Conservation (phyloP, 352 stramenopile species). For the Globisporangium viniferum region DNA sequence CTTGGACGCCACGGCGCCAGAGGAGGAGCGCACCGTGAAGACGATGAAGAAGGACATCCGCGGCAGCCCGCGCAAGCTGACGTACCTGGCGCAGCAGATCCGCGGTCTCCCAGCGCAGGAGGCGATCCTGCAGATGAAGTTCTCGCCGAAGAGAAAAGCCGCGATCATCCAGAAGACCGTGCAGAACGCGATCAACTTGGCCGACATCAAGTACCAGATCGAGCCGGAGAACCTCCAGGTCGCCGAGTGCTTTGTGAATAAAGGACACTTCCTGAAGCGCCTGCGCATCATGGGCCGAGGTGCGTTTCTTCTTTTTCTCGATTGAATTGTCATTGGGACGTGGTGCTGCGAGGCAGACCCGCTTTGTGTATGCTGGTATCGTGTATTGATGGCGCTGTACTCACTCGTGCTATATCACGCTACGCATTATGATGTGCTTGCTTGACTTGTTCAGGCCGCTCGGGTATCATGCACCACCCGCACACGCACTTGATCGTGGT, state of each 20-base stretch:
- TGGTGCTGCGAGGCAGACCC: too few species aligned
- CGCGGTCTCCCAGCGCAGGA: conserved; percentile 70
- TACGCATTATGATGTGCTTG: too few species aligned
- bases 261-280: conserved; percentile 80
- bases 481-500: too few species aligned
- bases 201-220: conserved; percentile 88
- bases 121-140: conserved; percentile 84
- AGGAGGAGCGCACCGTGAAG: too few species aligned
- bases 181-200: conserved; percentile 86
- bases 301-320: conserved; percentile 22
- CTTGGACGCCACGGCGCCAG: too few species aligned
- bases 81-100: conserved; percentile 82
- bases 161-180: conserved; percentile 82
- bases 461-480: too few species aligned
- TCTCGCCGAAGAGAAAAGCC: conserved; percentile 84
- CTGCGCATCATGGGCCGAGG: conserved; percentile 83
- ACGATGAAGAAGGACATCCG: conserved; percentile 80
- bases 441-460: too few species aligned
- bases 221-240: conserved; percentile 82
- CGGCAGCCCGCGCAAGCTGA: conserved; percentile 76
- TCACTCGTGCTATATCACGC: too few species aligned
- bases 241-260: conserved; percentile 84
- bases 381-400: too few species aligned
- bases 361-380: too few species aligned
- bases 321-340: too few species aligned